phyloP scores from a whole-genome alignment of 148 eudicot genomes.

The Agrostemma githago region DNA sequence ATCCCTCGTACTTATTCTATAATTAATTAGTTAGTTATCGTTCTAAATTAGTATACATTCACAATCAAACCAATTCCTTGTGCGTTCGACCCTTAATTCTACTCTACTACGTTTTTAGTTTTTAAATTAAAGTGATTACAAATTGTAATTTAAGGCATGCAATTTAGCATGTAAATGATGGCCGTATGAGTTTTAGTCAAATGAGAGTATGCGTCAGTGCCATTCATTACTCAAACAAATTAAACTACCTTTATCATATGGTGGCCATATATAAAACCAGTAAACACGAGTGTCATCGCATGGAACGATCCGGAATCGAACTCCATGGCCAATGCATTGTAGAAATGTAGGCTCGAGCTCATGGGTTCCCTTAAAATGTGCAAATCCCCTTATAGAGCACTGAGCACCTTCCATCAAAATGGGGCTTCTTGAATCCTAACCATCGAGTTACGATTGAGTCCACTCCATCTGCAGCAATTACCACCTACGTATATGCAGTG shows the following conservation, averaged over 20 bases:
- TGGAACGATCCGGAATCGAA: conserved; percentile 42
- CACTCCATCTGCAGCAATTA: conserved; percentile 57
- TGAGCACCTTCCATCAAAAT: conserved; percentile 31
- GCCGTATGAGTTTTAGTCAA: too few relatives aligned
- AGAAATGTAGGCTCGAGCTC: conserved; percentile 35
- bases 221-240: too few relatives aligned
- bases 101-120: too few relatives aligned
- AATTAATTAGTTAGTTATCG: too few relatives aligned
- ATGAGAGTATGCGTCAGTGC: too few relatives aligned
- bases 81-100: too few relatives aligned
- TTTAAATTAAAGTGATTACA: too few relatives aligned
- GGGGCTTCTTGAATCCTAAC: conserved; percentile 39
- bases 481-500: conserved; percentile 22
- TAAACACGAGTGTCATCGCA: conserved; percentile 31
- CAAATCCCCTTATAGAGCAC: conserved; percentile 33
- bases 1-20: too few relatives aligned
- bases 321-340: conserved; percentile 39
- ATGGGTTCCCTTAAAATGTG: conserved; percentile 31
- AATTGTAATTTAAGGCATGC: too few relatives aligned
- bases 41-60: too few relatives aligned
- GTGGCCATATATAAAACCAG: conserved; percentile 44
- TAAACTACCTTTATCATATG: conserved; percentile 31
- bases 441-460: conserved; percentile 45
- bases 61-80: too few relatives aligned
- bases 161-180: too few relatives aligned